These are phyloP conservation scores for Mollisia scopiformis DNA, from an alignment of 2,329 filamentous ascomycete species.

Conservation along the genomic window DNA sequence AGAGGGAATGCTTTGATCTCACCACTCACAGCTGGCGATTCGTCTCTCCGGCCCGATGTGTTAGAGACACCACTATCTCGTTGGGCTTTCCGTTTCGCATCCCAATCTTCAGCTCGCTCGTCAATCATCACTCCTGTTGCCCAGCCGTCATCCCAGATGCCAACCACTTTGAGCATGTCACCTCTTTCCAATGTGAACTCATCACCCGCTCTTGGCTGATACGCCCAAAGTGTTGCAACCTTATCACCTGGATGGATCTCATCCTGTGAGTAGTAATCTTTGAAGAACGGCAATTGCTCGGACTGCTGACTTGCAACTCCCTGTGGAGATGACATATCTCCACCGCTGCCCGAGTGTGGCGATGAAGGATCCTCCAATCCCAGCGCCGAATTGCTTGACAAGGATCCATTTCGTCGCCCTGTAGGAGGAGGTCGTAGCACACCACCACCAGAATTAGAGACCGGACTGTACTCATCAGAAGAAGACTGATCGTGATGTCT, in stretches of 20 bases:
- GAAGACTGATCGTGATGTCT: slow-evolving; percentile 61
- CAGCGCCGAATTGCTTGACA: slow-evolving; percentile 82
- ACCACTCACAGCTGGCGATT: slow-evolving; percentile 69
- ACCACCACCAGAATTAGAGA: slow-evolving; percentile 62
- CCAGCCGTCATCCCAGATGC: slow-evolving; percentile 99
- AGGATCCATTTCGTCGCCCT: slow-evolving; percentile 78
- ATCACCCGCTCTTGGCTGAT: slow-evolving; percentile 89
- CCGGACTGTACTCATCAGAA: slow-evolving; percentile 76
- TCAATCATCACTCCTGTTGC: slow-evolving; percentile 86
- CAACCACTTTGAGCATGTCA: slow-evolving; percentile 97
- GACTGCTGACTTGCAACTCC: slow-evolving; percentile 87
- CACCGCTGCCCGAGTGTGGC: slow-evolving; percentile 67
- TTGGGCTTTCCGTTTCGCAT: slow-evolving; percentile 73
- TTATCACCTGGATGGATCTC: slow-evolving; percentile 91
- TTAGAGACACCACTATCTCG: slow-evolving; percentile 94
- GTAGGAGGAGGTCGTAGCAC: slow-evolving; percentile 61
- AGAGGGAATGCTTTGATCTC: slow-evolving; percentile 98
- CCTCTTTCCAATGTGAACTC: slow-evolving; percentile 93
- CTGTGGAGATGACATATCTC: slow-evolving; percentile 81
- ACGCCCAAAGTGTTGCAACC: slow-evolving; percentile 93
- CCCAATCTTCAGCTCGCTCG: slow-evolving; percentile 88
- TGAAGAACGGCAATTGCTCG: slow-evolving; percentile 94
- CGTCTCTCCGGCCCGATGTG: slow-evolving; percentile 64
- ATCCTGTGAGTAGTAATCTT: slow-evolving; percentile 97
- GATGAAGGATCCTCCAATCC: slow-evolving; percentile 72